Base-by-base conservation (phyloP, 768 basidiomycete genomes). In the Rhodotorula diobovata region DNA sequence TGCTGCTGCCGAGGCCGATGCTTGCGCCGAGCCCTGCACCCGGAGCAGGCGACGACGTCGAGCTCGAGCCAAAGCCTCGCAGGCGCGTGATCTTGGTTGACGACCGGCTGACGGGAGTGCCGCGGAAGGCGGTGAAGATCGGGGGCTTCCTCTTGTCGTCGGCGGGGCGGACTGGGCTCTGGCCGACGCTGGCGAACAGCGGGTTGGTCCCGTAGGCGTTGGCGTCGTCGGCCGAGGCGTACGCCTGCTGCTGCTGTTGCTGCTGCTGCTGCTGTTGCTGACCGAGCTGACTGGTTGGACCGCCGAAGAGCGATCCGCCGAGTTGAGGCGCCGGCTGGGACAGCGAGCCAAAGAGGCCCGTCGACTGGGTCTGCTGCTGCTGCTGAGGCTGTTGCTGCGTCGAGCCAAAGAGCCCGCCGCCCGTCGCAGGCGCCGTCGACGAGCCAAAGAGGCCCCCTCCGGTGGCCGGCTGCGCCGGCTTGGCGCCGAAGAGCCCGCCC, bases 171-270 rank as follows among this genome's bases (percentile, higher is more conserved):
- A 45, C 65, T n/a, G 71, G 58, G 10, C 65, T 54, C 30, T 57
- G 57, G 28, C 55, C 56, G 32, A 32, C 53, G 23, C 67, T 68
- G 34, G 75, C 71, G 54, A 83, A 82, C 34, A 83, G 79, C 10
- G 81, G 79, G 70, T 81, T 81, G 67, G 78, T 78, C 39, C 81
- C 82, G 77, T 83, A 83, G 0, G 81, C 80, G 72, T 82, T 82
- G 79, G 94, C 90, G 37, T 90, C 88, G 77, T 97, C 91, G 30
- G 93, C 93, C 3, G 92, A 90, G 16, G 88, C 89, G 63, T 95
- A 82, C 0, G 84, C 80, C 23, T 72, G 70, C 45, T 77, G 73
- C 60, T 79, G 80, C 48, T 86, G 86, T 80, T 86, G 86, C 53
- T 83, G 82, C 43, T 81, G 85, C n/a, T 83, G 81, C 64, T 81